phyloP scores from a whole-genome alignment of 1,284 basidiomycete species.

The Rhodotorula glutinis region DNA sequence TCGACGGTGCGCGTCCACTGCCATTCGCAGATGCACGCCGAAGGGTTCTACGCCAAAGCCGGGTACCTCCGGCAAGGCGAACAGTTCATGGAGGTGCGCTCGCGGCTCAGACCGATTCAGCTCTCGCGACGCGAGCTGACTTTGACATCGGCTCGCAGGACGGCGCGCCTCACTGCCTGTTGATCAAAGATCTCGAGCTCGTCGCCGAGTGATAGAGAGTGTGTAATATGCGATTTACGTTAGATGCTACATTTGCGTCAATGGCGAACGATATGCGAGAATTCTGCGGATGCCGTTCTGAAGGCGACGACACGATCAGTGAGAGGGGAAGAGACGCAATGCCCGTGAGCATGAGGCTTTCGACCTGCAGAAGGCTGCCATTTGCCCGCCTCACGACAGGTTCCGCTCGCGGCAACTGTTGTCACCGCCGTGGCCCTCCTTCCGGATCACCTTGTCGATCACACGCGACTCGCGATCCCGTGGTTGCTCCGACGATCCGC shows the following conservation, averaged over 20 bases:
- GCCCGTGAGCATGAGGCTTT: too few species aligned
- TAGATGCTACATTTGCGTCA: neutral
- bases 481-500: neutral
- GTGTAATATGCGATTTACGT: neutral
- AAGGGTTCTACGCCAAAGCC: constrained; percentile 21
- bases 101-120: too few species aligned
- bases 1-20: constrained; percentile 5
- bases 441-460: neutral
- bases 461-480: neutral
- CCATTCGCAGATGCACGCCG: constrained; percentile 16
- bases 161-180: constrained; percentile 10
- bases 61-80: constrained; percentile 17
- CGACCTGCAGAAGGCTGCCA: too few species aligned
- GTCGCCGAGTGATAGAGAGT: neutral
- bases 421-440: neutral
- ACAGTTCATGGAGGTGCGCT: constrained; percentile 17
- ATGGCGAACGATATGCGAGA: neutral
- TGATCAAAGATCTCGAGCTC: constrained; percentile 8
- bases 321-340: too few species aligned
- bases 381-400: neutral
- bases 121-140: neutral
- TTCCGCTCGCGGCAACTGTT: neutral
- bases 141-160: neutral
- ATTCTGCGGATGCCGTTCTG: too few species aligned
- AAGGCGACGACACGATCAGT: too few species aligned